A percentile compares a stretch with the other conserved stretches of the same genome.
Evolutionary conservation across 257 asterid genomes (phyloP).

Genomic region (Petrea volubilis): DNA sequence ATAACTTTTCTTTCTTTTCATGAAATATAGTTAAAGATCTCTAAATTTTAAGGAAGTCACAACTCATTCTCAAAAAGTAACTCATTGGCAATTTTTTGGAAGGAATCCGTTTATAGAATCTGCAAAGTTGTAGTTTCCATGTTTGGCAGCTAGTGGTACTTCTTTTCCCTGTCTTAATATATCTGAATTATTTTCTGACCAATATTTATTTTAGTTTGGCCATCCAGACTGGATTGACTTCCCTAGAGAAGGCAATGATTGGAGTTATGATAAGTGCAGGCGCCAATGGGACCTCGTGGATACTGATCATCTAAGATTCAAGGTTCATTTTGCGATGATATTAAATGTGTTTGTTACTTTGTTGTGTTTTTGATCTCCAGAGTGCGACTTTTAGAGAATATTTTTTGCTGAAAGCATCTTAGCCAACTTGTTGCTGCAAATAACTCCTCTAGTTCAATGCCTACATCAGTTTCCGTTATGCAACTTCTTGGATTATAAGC

Average conservation of each 20-base stretch:
- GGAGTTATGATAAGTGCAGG: slow-evolving; percentile 92
- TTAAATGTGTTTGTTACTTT: background rate
- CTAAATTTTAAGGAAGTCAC: background rate
- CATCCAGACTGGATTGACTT: slow-evolving; percentile 99
- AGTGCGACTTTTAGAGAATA: slow-evolving; percentile 7
- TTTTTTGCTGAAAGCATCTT: slow-evolving; percentile 16
- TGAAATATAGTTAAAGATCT: slow-evolving; percentile 5
- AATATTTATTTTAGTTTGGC: slow-evolving; percentile 65
- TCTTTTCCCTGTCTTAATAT: slow-evolving; percentile 13
- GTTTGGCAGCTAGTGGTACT: background rate
- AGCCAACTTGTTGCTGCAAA: slow-evolving; percentile 4
- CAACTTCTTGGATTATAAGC: background rate
- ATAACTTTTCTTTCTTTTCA: slow-evolving; percentile 1
- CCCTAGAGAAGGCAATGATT: slow-evolving; percentile 93
- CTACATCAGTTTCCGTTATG: background rate
- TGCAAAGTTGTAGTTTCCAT: background rate
- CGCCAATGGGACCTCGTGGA: slow-evolving; percentile 96
- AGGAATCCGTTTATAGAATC: background rate
- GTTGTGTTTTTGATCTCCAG: slow-evolving; percentile 7
- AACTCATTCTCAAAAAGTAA: background rate
- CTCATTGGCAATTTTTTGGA: slow-evolving; percentile 13
- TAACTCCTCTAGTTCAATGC: slow-evolving; percentile 6
- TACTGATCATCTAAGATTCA: slow-evolving; percentile 84
- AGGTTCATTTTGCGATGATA: slow-evolving; percentile 49
- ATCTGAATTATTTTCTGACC: slow-evolving; percentile 13